Conservation (phyloP, 192 early-diverging fungal genomes). For the Coemansia brasiliensis region DNA sequence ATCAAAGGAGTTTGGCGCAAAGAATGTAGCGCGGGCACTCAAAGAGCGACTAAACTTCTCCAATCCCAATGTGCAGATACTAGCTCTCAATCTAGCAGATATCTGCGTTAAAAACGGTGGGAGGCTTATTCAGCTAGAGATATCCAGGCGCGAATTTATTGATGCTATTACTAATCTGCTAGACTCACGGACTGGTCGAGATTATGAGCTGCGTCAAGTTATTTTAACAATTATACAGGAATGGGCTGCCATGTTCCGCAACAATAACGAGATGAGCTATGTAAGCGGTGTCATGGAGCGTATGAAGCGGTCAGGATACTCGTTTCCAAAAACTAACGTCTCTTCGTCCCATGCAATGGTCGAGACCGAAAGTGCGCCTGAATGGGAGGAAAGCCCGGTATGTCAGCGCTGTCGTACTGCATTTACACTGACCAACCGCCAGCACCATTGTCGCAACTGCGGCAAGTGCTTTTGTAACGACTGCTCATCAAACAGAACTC, state of each 20-base stretch:
- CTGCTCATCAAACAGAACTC: constrained; percentile 85
- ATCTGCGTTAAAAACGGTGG: constrained; percentile 96
- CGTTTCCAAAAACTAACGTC: constrained; percentile 72
- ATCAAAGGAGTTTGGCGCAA: constrained; percentile 75
- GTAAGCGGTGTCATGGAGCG: constrained; percentile 77
- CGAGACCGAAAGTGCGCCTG: constrained; percentile 90
- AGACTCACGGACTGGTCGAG: constrained; percentile 56
- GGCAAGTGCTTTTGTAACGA: constrained; percentile 90
- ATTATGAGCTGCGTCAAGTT: constrained; percentile 76
- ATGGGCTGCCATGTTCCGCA: constrained; percentile 83
- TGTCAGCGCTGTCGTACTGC: constrained; percentile 91
- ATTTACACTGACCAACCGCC: constrained; percentile 94
- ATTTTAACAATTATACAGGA: constrained; percentile 80
- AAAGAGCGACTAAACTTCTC: constrained; percentile 79
- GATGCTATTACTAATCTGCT: constrained; percentile 73
- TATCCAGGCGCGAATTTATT: constrained; percentile 87
- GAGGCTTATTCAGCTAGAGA: constrained; percentile 77
- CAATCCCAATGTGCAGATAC: constrained; percentile 94
- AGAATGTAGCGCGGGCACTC: constrained; percentile 71
- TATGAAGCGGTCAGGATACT: constrained; percentile 69
- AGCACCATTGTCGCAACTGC: constrained; percentile 98
- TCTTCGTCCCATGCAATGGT: constrained; percentile 67
- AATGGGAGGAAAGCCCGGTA: constrained; percentile 92
- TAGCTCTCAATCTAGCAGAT: constrained; percentile 85
- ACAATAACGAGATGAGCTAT: constrained; percentile 77